These are phyloP conservation scores for Paecilomyces niveus DNA, from an alignment of 2,329 filamentous ascomycete species.

Conservation along the genomic window DNA sequence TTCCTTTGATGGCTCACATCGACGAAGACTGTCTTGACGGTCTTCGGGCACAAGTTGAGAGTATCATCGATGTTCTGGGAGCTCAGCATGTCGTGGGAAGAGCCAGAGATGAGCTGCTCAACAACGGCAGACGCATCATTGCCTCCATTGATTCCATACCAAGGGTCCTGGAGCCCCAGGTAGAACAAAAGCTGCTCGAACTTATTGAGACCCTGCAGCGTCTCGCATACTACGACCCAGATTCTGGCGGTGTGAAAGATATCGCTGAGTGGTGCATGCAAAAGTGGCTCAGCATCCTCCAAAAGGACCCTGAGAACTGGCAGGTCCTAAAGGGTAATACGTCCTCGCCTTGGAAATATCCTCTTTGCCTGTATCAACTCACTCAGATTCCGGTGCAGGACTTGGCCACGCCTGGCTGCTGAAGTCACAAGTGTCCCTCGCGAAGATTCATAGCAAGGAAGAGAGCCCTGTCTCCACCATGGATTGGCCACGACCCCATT, in stretches of 20 bases:
- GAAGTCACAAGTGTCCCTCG: constrained; percentile 43
- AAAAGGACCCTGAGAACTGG: constrained; percentile 38
- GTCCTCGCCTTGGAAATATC: not conserved
- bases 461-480: constrained; percentile 4
- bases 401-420: constrained; percentile 46
- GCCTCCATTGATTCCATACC: not conserved
- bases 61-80: not conserved
- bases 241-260: constrained; percentile 39
- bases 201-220: constrained; percentile 39
- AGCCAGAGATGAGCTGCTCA: constrained; percentile 8
- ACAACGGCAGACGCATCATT: constrained; percentile 4
- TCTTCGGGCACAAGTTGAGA: not conserved
- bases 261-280: constrained; percentile 45
- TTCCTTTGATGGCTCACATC: not conserved
- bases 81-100: not conserved
- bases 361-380: constrained; percentile 2
- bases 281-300: constrained; percentile 40
- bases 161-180: constrained; percentile 8
- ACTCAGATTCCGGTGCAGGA: constrained; percentile 23
- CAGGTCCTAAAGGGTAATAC: constrained; percentile 37
- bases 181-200: constrained; percentile 28
- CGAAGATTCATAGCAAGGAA: constrained; percentile 41
- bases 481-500: constrained; percentile 29
- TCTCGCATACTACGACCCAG: constrained; percentile 44
- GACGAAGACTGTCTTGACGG: not conserved